Evolutionary conservation across 1,284 basidiomycete genomes (phyloP), one percentile per base, ranked within the genome.

Genomic region (Hemileia vastatrix): DNA sequence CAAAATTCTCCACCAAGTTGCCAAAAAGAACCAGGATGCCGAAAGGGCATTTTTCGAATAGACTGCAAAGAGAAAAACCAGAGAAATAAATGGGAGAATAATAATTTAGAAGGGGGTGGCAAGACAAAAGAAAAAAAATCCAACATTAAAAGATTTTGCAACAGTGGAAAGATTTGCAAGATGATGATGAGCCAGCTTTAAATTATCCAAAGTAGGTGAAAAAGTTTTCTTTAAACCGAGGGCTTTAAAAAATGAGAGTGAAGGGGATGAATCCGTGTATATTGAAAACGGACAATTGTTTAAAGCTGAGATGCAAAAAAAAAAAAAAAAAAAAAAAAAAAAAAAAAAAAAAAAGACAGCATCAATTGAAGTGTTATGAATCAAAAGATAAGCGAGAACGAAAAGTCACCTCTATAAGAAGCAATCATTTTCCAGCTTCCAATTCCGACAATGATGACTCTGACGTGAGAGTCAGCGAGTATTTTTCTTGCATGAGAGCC

Each of bases 1-100:
- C 57, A 59, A 52, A 59, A 59, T 21, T 59, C 57, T 11, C 57
- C 57, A 15, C 57, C 57, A 3, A 59, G 32, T 52, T 59, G 57
- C 27, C 48, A 51, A 13, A 59, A 59, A 1, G 49, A 59, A 9
- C 57, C 57, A 19, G 57, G 57, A 44, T 52, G n/a, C 15, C 50
- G 49, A 13, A 59, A 51, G 5, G 49, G 27, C 49, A 51, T 23
- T 24, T 51, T 51, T 1, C 27, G 19, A n/a, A 51, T 51, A 57
- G 13, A 27, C 33, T 15, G 11, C 1, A 45, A 24, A 6, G 21
- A 23, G 13, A 6, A n/a, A n/a, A n/a, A n/a, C n/a, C n/a, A n/a
- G n/a, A n/a, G n/a, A n/a, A n/a, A n/a, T n/a, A n/a, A n/a, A n/a
- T n/a, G n/a, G n/a, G n/a, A n/a, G n/a, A n/a, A n/a, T n/a, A n/a